Conservation (phyloP, 1,284 basidiomycete species). For the Cryptococcus amylolentus region DNA sequence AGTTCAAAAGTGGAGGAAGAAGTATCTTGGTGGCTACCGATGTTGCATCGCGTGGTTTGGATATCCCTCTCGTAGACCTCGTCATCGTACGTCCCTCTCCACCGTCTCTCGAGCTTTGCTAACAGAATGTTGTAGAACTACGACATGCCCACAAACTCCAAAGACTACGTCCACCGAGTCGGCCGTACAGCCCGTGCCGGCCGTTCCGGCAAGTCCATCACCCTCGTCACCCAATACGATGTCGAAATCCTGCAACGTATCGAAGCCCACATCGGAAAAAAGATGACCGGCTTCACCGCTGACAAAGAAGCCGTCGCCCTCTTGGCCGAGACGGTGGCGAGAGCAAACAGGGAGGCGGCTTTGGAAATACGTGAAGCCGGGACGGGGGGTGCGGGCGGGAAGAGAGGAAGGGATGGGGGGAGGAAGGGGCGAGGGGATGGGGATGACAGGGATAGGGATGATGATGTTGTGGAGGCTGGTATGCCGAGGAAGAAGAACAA, state of each 20-base stretch:
- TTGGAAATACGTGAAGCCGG: constrained; percentile 60
- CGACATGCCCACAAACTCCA: constrained; percentile 96
- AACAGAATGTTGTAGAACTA: no score
- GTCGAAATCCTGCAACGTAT: constrained; percentile 95
- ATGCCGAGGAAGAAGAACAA: constrained; percentile 49
- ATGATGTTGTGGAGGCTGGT: constrained; percentile 61
- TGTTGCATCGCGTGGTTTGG: constrained; percentile 92
- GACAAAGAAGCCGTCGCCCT: constrained; percentile 88
- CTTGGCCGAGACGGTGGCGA: constrained; percentile 82
- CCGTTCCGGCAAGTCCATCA: constrained; percentile 90
- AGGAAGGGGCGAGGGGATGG: constrained; percentile 57
- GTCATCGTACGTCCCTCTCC: constrained; percentile 78
- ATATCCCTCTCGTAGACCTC: constrained; percentile 93
- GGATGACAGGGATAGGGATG: constrained; percentile 78
- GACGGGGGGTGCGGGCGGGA: constrained; percentile 52
- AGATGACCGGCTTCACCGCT: constrained; percentile 85
- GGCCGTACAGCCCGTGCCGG: constrained; percentile 97
- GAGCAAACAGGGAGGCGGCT: constrained; percentile 79
- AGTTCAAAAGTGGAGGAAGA: constrained; percentile 94
- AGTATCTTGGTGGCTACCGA: constrained; percentile 89
- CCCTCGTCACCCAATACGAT: constrained; percentile 96
- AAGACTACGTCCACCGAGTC: constrained; percentile 98
- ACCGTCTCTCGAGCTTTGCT: no score
- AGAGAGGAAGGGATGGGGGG: constrained; percentile 56
- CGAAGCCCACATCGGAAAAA: constrained; percentile 85